Evolutionary conservation across 2,329 filamentous ascomycete species (phyloP).

Genomic region (Grosmannia clavigera): DNA sequence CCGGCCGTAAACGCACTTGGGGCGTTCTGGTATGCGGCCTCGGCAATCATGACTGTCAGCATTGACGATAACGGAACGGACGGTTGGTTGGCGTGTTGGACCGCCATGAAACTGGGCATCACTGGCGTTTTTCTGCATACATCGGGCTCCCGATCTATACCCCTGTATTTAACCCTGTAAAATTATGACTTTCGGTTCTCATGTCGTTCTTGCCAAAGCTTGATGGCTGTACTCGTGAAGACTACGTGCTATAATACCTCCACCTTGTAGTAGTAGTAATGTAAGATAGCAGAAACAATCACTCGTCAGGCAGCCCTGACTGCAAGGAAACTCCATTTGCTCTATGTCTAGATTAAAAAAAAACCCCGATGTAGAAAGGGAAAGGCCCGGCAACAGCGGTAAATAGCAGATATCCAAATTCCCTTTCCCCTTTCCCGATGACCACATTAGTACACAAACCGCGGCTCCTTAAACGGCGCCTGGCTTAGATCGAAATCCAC

Average conservation of each 20-base stretch:
- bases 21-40: not conserved
- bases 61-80: not conserved
- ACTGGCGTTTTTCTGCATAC: not conserved
- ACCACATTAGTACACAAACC: conserved; percentile 13
- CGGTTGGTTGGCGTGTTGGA: not conserved
- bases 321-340: too few relatives aligned
- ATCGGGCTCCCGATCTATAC: not conserved
- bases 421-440: not conserved
- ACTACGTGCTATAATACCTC: too few relatives aligned
- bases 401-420: not conserved
- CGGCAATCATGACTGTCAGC: not conserved
- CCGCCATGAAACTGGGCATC: not conserved
- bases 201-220: too few relatives aligned
- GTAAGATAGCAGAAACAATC: too few relatives aligned
- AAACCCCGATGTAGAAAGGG: not conserved
- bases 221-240: too few relatives aligned
- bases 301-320: too few relatives aligned
- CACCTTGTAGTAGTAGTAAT: too few relatives aligned
- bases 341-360: too few relatives aligned
- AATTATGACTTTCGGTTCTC: not conserved
- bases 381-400: not conserved
- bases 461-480: conserved; percentile 17
- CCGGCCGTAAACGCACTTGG: not conserved
- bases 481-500: conserved; percentile 14
- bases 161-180: not conserved